Evolutionary conservation across 2,329 filamentous ascomycete genomes (phyloP).

Genomic region (Fusarium floridanum): DNA sequence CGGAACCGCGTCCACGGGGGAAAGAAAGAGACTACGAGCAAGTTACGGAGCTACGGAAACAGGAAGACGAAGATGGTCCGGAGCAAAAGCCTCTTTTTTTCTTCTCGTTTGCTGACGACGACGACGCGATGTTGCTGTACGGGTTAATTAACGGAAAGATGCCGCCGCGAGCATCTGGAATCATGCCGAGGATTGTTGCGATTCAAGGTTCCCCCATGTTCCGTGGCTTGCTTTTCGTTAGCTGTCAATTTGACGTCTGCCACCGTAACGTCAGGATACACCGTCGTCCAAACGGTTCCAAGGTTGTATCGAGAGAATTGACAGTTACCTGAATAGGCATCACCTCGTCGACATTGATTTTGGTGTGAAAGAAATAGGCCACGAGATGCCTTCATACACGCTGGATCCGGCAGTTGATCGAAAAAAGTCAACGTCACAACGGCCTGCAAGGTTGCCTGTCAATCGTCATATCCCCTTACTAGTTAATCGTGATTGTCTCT

Average conservation of each 20-base stretch:
- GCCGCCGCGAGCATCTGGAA: not conserved
- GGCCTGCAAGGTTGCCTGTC: constrained; percentile 27
- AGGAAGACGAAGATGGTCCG: not conserved
- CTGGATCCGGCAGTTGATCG: constrained; percentile 24
- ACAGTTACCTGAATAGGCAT: constrained; percentile 6
- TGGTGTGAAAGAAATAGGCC: constrained; percentile 29
- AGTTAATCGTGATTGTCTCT: constrained; percentile 11
- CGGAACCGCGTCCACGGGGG: constrained; percentile 13
- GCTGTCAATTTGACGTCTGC: not conserved
- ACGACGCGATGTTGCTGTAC: not conserved
- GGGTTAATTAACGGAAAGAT: not conserved
- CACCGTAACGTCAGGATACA: not conserved
- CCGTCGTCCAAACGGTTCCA: constrained; percentile 8
- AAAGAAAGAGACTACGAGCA: constrained; percentile 13
- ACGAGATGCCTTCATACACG: constrained; percentile 15
- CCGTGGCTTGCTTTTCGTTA: not conserved
- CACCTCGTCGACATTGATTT: not conserved
- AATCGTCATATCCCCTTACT: constrained; percentile 1
- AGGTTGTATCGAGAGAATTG: constrained; percentile 1
- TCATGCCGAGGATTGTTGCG: not conserved
- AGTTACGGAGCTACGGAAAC: constrained; percentile 10
- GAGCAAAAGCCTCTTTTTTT: not conserved
- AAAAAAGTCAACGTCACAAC: constrained; percentile 31
- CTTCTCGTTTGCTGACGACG: not conserved
- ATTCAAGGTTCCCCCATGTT: not conserved